phyloP scores from a whole-genome alignment of 768 basidiomycete species.

The Phlebiopsis gigantea region DNA sequence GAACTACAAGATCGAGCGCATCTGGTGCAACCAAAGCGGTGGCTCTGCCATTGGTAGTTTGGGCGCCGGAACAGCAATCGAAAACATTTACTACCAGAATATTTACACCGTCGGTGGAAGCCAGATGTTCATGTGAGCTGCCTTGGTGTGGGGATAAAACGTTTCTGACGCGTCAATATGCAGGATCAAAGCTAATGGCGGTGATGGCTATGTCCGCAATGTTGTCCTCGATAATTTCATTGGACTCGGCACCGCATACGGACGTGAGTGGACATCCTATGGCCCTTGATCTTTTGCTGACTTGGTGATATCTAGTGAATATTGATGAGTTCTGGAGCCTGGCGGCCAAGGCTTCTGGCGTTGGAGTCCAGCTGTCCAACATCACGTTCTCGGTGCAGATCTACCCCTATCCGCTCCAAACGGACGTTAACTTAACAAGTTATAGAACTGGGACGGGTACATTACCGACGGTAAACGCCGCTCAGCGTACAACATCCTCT shows the following conservation, averaged over 20 bases:
- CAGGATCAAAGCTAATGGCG: constrained; percentile 21
- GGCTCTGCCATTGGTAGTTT: constrained; percentile 27
- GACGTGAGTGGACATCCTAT: background rate
- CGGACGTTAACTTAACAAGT: background rate
- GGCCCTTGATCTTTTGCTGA: background rate
- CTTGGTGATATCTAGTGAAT: constrained; percentile 10
- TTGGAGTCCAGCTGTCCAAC: constrained; percentile 23
- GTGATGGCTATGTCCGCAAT: constrained; percentile 22
- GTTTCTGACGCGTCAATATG: background rate
- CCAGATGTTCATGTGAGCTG: constrained; percentile 23
- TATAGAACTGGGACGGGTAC: constrained; percentile 25
- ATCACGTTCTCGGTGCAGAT: constrained; percentile 23
- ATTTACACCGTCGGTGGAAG: constrained; percentile 27
- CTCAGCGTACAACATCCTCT: constrained; percentile 22
- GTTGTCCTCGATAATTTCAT: constrained; percentile 26
- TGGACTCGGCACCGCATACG: constrained; percentile 23
- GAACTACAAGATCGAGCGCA: constrained; percentile 25
- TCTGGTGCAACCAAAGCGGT: constrained; percentile 29
- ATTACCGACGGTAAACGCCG: constrained; percentile 22
- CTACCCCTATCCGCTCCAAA: too few species aligned
- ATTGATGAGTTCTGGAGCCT: constrained; percentile 26
- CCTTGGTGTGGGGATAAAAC: background rate
- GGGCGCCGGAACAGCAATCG: constrained; percentile 20
- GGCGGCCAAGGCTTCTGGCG: constrained; percentile 16
- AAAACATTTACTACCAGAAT: constrained; percentile 22